These are phyloP conservation scores for Poterioochromonas sp. DNA, from an alignment of 352 stramenopile genomes.

Conservation along the genomic window DNA sequence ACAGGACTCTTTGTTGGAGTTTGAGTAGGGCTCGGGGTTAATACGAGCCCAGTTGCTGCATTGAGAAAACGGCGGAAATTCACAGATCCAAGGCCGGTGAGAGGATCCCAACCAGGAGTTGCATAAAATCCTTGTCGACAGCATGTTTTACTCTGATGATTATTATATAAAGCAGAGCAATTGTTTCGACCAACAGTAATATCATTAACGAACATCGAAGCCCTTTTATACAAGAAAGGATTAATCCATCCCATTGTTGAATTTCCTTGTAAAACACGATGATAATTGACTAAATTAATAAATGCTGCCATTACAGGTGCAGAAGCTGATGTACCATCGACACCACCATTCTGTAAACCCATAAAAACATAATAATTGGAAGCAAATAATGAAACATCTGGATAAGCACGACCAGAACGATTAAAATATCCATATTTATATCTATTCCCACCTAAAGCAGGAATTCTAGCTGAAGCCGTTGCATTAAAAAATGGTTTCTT, in stretches of 20 bases:
- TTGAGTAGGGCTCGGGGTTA: background rate
- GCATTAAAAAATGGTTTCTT: no score
- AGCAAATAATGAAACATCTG: conserved; percentile 12
- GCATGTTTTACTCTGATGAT: conserved; percentile 14
- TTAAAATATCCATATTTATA: background rate
- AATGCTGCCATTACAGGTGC: conserved; percentile 68
- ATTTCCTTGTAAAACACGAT: background rate
- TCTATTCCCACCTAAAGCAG: no score
- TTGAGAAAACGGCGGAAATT: background rate
- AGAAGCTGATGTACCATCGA: conserved; percentile 63
- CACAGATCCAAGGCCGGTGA: background rate
- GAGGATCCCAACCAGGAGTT: conserved; percentile 12
- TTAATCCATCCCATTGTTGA: conserved; percentile 16
- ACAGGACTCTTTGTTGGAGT: background rate
- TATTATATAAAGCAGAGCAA: background rate
- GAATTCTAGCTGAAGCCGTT: no score
- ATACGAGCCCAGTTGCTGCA: background rate
- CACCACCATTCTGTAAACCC: background rate
- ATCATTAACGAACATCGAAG: background rate
- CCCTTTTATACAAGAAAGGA: background rate
- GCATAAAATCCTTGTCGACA: conserved; percentile 64
- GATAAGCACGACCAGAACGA: background rate
- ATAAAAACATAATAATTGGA: background rate
- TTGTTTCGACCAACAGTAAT: background rate
- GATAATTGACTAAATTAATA: conserved; percentile 29